Conservation (phyloP, 192 early-diverging fungal genomes). For the Diversispora epigaea region DNA sequence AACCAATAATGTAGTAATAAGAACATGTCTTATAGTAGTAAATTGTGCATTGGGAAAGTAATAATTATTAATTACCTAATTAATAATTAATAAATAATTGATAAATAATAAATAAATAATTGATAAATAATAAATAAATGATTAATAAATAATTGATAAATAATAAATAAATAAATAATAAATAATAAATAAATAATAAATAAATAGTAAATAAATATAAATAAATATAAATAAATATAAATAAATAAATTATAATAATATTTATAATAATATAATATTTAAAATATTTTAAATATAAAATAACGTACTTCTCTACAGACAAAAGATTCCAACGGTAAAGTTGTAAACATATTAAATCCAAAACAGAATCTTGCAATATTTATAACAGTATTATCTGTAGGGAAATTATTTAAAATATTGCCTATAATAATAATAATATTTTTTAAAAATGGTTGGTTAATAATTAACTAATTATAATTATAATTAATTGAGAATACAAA, state of each 20-base stretch:
- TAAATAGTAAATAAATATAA: background rate
- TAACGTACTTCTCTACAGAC: constrained; percentile 77
- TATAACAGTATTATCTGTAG: constrained; percentile 72
- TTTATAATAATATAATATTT: too few species aligned
- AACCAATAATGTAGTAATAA: constrained; percentile 68
- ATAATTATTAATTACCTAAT: constrained; percentile 65
- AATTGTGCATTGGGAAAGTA: constrained; percentile 55
- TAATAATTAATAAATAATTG: background rate
- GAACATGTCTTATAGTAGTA: constrained; percentile 61
- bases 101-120: background rate
- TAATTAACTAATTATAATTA: constrained; percentile 11
- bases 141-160: too few species aligned
- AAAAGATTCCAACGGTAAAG: constrained; percentile 86
- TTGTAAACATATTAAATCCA: constrained; percentile 94
- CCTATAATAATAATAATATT: constrained; percentile 41
- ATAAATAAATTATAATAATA: too few species aligned
- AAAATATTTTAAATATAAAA: background rate
- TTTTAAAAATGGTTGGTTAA: too few species aligned
- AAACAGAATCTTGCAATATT: constrained; percentile 85
- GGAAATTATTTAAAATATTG: constrained; percentile 90
- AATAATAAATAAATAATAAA: too few species aligned
- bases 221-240: background rate
- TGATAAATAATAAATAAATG: background rate
- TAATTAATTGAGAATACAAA: background rate
- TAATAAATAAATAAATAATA: too few species aligned